phyloP scores from a whole-genome alignment of 2,329 filamentous ascomycete species.

The Coniella vitis region DNA sequence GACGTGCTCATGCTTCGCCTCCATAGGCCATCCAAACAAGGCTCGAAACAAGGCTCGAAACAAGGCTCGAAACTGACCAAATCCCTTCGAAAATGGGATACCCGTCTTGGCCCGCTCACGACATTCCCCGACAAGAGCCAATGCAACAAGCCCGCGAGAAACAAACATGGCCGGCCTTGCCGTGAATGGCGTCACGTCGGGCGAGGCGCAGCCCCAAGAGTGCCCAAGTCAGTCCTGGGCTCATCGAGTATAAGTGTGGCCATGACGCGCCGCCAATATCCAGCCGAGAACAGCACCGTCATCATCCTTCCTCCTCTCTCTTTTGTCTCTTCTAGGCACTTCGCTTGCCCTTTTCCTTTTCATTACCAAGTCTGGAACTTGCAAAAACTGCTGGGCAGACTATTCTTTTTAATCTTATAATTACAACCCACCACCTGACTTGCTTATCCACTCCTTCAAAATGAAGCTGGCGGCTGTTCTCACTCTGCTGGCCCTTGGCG shows the following conservation, averaged over 20 bases:
- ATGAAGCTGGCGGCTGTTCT: constrained; percentile 1
- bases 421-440: too few relatives aligned
- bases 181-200: neutral
- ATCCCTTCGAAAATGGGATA: neutral
- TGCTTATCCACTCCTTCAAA: neutral
- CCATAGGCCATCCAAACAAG: too few relatives aligned
- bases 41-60: too few relatives aligned
- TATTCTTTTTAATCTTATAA: neutral
- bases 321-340: neutral
- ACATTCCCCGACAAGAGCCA: neutral
- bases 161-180: neutral
- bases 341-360: neutral
- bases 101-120: neutral
- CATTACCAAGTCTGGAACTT: constrained; percentile 4
- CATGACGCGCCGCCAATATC: neutral
- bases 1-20: too few relatives aligned
- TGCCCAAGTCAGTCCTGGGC: neutral
- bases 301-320: neutral
- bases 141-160: neutral
- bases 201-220: neutral
- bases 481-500: constrained; percentile 1
- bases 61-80: neutral
- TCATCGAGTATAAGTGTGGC: neutral
- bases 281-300: neutral
- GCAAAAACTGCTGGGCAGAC: neutral